Conservation (phyloP, 2,329 filamentous ascomycete species). For the Achaetomium macrosporum region DNA sequence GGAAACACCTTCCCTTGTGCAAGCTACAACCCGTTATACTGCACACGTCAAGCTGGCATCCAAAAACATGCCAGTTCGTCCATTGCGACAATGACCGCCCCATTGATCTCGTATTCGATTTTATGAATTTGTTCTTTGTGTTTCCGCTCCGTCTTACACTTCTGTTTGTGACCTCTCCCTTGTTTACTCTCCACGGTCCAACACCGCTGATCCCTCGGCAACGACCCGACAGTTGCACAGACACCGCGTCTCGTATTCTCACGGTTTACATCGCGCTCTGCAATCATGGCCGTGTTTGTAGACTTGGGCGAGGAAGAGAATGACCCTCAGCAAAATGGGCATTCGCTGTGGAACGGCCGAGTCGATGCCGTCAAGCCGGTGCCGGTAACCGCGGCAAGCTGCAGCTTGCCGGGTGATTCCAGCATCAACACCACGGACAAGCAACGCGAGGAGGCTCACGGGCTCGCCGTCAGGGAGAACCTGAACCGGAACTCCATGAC, state of each 20-base stretch:
- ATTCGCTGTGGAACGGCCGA: conserved; percentile 8
- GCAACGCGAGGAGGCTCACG: conserved; percentile 15
- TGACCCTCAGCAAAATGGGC: conserved; percentile 24
- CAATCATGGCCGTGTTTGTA: conserved; percentile 31
- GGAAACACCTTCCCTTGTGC: background rate
- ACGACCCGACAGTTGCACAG: background rate
- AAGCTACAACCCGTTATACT: background rate
- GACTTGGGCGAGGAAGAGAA: conserved; percentile 30
- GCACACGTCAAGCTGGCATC: conserved; percentile 8
- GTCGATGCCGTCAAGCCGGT: conserved; percentile 22
- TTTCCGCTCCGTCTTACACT: background rate
- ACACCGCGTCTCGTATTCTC: background rate
- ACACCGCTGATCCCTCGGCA: background rate
- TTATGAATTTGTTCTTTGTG: conserved; percentile 4
- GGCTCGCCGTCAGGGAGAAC: conserved; percentile 32
- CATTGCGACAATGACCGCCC: conserved; percentile 10
- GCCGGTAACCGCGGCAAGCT: background rate
- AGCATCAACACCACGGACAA: background rate
- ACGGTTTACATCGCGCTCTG: background rate
- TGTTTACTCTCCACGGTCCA: background rate
- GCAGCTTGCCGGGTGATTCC: background rate
- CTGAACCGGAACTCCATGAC: conserved; percentile 56
- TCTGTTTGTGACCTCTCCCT: background rate
- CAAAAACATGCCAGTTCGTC: conserved; percentile 3
- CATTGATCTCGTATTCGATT: background rate